A percentile compares a stretch with the other conserved stretches of the same genome.
Conservation (phyloP, 2,329 filamentous ascomycete genomes). For the Aspergillus sp. region DNA sequence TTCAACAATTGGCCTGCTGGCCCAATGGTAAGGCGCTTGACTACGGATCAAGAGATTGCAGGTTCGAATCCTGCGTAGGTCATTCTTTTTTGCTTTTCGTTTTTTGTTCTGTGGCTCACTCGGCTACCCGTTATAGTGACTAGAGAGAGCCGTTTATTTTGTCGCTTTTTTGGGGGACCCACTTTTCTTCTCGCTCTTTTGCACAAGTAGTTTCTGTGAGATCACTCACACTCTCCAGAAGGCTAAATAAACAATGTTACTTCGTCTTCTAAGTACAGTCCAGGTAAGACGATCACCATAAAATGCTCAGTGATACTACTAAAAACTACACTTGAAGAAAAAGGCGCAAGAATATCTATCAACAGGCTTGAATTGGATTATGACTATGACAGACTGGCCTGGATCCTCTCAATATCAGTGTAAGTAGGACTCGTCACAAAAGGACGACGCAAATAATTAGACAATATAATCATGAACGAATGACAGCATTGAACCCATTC, state of each 20-base stretch:
- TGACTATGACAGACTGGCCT: not conserved
- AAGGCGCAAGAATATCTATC: not conserved
- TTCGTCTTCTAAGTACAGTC: too few species aligned
- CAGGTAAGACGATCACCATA: not conserved
- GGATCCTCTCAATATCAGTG: not conserved
- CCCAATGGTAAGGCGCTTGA: constrained; percentile 29
- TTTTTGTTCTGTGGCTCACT: not conserved
- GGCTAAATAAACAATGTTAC: too few species aligned
- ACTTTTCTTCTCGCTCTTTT: too few species aligned
- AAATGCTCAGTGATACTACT: not conserved
- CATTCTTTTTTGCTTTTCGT: constrained; percentile 21
- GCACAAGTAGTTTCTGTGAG: too few species aligned
- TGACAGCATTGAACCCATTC: not conserved
- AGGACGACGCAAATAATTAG: not conserved
- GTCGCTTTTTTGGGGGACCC: too few species aligned
- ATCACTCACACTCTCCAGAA: too few species aligned
- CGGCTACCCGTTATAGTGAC: not conserved
- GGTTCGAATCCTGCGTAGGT: constrained; percentile 48
- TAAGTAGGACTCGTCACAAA: not conserved
- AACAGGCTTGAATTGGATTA: not conserved
- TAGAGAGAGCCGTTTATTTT: too few species aligned
- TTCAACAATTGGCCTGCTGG: constrained; percentile 19
- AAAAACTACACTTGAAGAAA: not conserved
- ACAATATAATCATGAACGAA: not conserved
- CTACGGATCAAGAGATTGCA: constrained; percentile 50